Conservation (phyloP, 768 basidiomycete species). For the Tylopilus sp. region DNA sequence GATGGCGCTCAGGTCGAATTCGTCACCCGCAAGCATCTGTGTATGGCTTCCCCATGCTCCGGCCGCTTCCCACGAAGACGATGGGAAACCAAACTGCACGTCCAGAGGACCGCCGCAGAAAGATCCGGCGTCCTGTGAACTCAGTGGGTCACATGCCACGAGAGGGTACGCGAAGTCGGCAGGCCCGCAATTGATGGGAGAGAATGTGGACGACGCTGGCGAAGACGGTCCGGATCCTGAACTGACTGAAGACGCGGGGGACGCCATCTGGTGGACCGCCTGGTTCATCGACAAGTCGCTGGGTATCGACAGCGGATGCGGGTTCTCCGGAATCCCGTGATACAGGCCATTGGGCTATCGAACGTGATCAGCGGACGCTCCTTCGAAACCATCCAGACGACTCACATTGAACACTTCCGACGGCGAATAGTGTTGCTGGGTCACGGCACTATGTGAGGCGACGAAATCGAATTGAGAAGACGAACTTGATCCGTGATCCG, state of each 20-base stretch:
- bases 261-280: conserved; percentile 44
- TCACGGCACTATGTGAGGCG: conserved; percentile 42
- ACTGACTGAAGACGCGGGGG: conserved; percentile 46
- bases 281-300: conserved; percentile 37
- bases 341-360: conserved; percentile 49
- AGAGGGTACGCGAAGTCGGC: conserved; percentile 23
- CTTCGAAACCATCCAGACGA: conserved; percentile 13
- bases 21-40: conserved; percentile 49
- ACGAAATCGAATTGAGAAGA: conserved; percentile 54
- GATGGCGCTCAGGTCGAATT: conserved; percentile 65
- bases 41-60: conserved; percentile 34
- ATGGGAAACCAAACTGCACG: conserved; percentile 28
- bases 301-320: conserved; percentile 45
- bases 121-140: conserved; percentile 10
- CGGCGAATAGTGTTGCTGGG: conserved; percentile 37
- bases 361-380: neutral
- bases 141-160: conserved; percentile 11
- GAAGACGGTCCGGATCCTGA: conserved; percentile 52
- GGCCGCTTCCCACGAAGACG: conserved; percentile 32
- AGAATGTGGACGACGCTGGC: conserved; percentile 47
- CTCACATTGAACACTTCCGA: conserved; percentile 40
- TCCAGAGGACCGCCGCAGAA: conserved; percentile 24
- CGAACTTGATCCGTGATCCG: conserved; percentile 43
- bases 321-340: conserved; percentile 43
- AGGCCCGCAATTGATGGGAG: conserved; percentile 33